These are phyloP conservation scores for Elongisporangium undulatum DNA, from an alignment of 352 stramenopile species.

Conservation along the genomic window DNA sequence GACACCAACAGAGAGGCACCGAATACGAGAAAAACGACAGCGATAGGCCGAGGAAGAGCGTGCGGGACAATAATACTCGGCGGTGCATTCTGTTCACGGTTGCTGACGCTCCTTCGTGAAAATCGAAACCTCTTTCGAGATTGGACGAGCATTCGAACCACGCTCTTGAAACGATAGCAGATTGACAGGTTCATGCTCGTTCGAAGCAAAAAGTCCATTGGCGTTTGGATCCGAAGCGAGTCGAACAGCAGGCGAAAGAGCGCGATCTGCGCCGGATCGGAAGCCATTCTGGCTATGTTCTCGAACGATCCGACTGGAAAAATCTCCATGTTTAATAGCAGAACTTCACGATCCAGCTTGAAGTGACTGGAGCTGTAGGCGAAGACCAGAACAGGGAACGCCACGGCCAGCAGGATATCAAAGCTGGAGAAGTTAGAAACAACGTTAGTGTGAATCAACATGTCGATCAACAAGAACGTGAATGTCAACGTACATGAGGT, in stretches of 20 bases:
- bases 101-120: too few species aligned
- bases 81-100: neutral
- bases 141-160: too few species aligned
- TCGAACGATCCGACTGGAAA: constrained; percentile 13
- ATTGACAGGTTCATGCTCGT: constrained; percentile 28
- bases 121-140: too few species aligned
- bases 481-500: constrained; percentile 8
- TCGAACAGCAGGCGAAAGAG: constrained; percentile 25
- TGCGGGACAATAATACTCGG: neutral
- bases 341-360: constrained; percentile 17
- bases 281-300: constrained; percentile 9
- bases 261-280: constrained; percentile 12
- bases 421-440: too few species aligned
- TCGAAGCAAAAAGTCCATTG: constrained; percentile 20
- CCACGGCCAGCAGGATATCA: constrained; percentile 19
- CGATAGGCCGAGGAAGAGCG: neutral
- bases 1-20: constrained; percentile 11
- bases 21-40: constrained; percentile 3
- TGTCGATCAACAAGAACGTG: too few species aligned
- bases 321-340: constrained; percentile 10
- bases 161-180: constrained; percentile 17
- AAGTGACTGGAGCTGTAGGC: constrained; percentile 17
- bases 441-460: too few species aligned
- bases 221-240: constrained; percentile 17
- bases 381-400: constrained; percentile 14